A percentile compares a stretch with the other conserved stretches of the same genome.
Evolutionary conservation across 192 early-diverging fungal genomes (phyloP).

Genomic region (Gaertneriomyces semiglobifer): DNA sequence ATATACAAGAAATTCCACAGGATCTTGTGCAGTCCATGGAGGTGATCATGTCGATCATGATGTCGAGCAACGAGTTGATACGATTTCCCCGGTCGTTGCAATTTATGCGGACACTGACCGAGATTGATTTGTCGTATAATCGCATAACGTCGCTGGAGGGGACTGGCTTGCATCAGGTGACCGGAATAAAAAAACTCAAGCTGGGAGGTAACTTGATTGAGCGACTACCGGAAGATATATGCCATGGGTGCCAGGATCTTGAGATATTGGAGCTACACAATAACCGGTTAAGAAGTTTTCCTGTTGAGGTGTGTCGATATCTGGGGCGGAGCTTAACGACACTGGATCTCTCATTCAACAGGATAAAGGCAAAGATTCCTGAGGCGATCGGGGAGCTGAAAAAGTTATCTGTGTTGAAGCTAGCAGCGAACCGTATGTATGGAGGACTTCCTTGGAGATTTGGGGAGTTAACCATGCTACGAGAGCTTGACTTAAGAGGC

Average conservation of each 20-base stretch:
- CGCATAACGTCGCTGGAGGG: conserved; percentile 62
- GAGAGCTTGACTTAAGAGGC: conserved; percentile 75
- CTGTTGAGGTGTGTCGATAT: conserved; percentile 55
- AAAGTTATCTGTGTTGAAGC: conserved; percentile 54
- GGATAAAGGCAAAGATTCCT: conserved; percentile 66
- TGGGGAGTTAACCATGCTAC: conserved; percentile 53
- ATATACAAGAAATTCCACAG: conserved; percentile 72
- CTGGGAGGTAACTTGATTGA: conserved; percentile 74
- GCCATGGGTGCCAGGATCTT: conserved; percentile 51
- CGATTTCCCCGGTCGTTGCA: conserved; percentile 66
- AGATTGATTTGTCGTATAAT: conserved; percentile 77
- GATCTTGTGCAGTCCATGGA: conserved; percentile 78
- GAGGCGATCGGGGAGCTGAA: conserved; percentile 65
- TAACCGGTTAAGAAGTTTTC: conserved; percentile 72
- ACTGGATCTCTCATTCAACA: conserved; percentile 80
- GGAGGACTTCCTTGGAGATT: conserved; percentile 67
- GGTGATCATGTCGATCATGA: conserved; percentile 60
- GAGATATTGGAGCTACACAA: conserved; percentile 71
- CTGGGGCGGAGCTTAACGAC: conserved; percentile 48
- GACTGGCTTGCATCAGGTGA: conserved; percentile 61
- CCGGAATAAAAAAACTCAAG: conserved; percentile 57
- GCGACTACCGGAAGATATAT: conserved; percentile 63
- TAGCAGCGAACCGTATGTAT: conserved; percentile 74
- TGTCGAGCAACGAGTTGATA: conserved; percentile 68
- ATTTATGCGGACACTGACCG: conserved; percentile 60